Evolutionary conservation across 2,329 filamentous ascomycete species (phyloP).

Genomic region (Coleophoma eucalyptorum): DNA sequence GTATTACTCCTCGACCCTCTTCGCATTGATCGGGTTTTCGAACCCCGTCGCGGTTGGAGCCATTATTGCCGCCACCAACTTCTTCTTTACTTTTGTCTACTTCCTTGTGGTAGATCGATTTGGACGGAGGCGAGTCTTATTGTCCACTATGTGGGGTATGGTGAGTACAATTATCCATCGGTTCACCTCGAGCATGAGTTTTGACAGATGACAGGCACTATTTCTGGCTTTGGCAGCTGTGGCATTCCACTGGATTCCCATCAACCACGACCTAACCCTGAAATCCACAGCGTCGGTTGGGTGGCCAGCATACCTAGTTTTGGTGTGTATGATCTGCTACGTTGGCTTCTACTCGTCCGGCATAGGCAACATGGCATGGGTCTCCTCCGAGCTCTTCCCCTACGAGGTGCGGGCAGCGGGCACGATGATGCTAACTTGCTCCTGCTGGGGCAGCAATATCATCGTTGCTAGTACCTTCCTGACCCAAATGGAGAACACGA

Average conservation of each 20-base stretch:
- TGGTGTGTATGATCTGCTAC: neutral
- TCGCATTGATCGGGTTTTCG: constrained; percentile 43
- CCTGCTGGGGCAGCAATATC: constrained; percentile 42
- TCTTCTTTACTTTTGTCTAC: constrained; percentile 45
- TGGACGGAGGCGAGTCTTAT: constrained; percentile 39
- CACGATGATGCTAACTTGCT: constrained; percentile 44
- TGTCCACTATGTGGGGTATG: constrained; percentile 39
- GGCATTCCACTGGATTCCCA: constrained; percentile 32
- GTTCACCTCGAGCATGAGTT: neutral
- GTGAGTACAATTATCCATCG: neutral
- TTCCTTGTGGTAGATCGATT: constrained; percentile 36
- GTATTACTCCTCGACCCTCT: constrained; percentile 39
- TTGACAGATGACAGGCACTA: neutral
- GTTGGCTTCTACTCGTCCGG: constrained; percentile 37
- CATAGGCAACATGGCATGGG: constrained; percentile 34
- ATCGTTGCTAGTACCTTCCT: constrained; percentile 46
- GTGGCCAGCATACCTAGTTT: neutral
- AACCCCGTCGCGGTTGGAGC: constrained; percentile 43
- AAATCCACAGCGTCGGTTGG: constrained; percentile 24
- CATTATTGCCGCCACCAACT: constrained; percentile 41
- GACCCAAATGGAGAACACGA: constrained; percentile 44
- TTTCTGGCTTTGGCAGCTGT: neutral
- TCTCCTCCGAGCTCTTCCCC: constrained; percentile 37
- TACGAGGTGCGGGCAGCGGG: constrained; percentile 42
- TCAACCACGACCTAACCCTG: constrained; percentile 36